Base-by-base conservation (phyloP, 306 rosid genomes). In the Vigna angularis region DNA sequence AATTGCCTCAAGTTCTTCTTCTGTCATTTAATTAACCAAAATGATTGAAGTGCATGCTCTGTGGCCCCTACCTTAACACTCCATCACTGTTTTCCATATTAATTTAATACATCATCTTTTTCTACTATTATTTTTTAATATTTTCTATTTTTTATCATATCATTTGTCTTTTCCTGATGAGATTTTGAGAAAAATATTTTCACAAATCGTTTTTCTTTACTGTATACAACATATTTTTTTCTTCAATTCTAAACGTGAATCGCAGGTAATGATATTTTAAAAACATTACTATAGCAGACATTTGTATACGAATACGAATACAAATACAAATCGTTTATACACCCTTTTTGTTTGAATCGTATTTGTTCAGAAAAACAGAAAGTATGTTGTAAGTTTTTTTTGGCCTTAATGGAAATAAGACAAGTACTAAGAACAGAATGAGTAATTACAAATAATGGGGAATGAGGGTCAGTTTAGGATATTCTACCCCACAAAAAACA, bases 171-270 rank as follows among this genome's bases (percentile, higher is more conserved):
- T 30, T 30, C 34, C 5, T 5, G 7, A 5, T 34, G 38, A 34
- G 38, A 34, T 34, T 34, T 4, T 34, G 1, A 34, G 38, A 34
- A 34, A 30, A 34, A 5, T 34, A 34, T 34, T 34, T 34, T 34
- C 38, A 34, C 7, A 34, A 4, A 4, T 30, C 34, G 34, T 30
- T 30, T 30, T 30, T 26, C 28, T 26, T 2, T 26, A 26, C 28
- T 26, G 4, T 30, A 30, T 30, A 30, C 34, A 30, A 3, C 38
- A 6, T 14, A 6, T 16, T 18, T 4, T 32, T 14, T 13, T 2
- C n/a, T 63, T 63, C 50, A 66, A 22, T 67, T 26, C 55, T 3
- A 14, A 20, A 67, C 72, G 72, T 36, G 70, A 65, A 65, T 40
- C 26, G 18, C 48, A 16, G n/a, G 69, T 24, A 32, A 16, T 3